Conservation (phyloP, 1,284 basidiomycete genomes). For the Tilletia caries region DNA sequence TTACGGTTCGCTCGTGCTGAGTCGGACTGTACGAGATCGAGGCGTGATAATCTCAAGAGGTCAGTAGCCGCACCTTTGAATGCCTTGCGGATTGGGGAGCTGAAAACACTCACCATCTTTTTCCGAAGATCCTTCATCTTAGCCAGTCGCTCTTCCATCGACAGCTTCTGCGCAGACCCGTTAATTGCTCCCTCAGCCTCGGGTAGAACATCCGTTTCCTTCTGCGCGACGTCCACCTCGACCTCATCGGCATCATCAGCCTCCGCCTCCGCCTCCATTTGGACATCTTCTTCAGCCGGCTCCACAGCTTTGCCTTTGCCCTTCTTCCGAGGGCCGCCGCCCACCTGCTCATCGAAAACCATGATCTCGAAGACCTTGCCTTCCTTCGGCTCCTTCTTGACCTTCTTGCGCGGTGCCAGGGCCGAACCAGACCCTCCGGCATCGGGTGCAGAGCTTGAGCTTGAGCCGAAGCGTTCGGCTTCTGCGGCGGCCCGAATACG, state of each 20-base stretch:
- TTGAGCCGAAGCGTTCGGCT: no score
- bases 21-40: conserved; percentile 18
- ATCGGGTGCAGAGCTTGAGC: no score
- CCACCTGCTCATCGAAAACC: conserved; percentile 42
- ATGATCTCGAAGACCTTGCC: conserved; percentile 44
- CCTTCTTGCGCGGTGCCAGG: conserved; percentile 2
- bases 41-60: not conserved
- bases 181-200: not conserved
- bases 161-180: conserved; percentile 43
- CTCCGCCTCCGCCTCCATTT: not conserved
- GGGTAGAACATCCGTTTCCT: not conserved
- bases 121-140: conserved; percentile 72
- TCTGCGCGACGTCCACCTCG: not conserved
- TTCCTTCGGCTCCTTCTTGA: not conserved
- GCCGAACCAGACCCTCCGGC: not conserved
- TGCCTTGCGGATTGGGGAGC: not conserved
- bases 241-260: conserved; percentile 6
- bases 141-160: conserved; percentile 70
- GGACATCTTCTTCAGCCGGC: conserved; percentile 15
- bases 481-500: not conserved
- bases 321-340: conserved; percentile 26
- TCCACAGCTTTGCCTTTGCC: conserved; percentile 26
- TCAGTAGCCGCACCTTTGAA: not conserved
- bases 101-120: conserved; percentile 66
- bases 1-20: conserved; percentile 41